Base-by-base conservation (phyloP, 148 eudicot genomes). In the Heliamphora exappendiculata region DNA sequence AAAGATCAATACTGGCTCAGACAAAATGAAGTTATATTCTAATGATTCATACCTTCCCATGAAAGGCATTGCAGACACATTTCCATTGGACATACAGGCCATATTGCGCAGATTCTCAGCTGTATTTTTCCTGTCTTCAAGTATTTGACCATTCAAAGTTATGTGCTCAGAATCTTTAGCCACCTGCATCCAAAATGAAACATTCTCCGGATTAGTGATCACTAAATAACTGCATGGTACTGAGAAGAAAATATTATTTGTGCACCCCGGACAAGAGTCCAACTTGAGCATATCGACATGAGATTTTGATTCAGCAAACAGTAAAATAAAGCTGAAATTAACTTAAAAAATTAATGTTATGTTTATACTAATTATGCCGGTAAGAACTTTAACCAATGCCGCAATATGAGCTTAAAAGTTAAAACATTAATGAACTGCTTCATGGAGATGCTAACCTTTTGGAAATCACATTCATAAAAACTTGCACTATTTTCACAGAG, bases 121-220 rank as follows among this genome's bases (percentile, higher is more conserved):
- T 47, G 74, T 17, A 62, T 7, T 11, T 19, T 59, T 57, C 36
- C 66, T 53, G 70, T 81, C 78, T 83, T 72, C 68, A 20, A 26
- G 26, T 44, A 54, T 42, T 29, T 51, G 34, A 50, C 66, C 62
- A 37, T 71, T 62, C 3, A 71, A 64, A 60, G 49, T 50, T 36
- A 75, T 31, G 22, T 78, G 70, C 58, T 87, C 78, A 49, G 59
- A 55, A 36, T 37, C 50, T 68, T 76, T 44, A 72, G 55, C 70
- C 26, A 66, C 86, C 85, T 87, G 89, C 75, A 81, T 72, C 80
- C 80, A 77, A 71, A 66, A 17, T 29, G 39, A 71, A 71, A 57
- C 75, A 42, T 55, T 19, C 7, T 65, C 44, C 62, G 36, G 20
- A 11, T 58, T 41, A 60, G 59, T 59, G 62, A 28, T 65, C 24